phyloP scores from a whole-genome alignment of 108 stramenopile genomes.

The Asterionellopsis glacialis region DNA sequence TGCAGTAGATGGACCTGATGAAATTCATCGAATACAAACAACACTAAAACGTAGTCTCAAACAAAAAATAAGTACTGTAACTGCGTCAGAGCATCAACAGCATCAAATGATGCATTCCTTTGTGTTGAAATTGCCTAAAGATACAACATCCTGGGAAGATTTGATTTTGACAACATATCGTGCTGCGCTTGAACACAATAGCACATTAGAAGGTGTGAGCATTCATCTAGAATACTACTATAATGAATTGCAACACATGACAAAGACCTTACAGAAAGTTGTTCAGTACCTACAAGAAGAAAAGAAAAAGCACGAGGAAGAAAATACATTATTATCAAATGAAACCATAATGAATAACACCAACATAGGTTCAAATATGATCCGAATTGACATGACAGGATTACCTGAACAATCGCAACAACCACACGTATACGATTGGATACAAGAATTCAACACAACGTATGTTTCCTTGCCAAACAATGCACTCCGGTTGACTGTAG shows the following conservation, averaged over 20 bases:
- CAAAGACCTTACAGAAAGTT: not conserved
- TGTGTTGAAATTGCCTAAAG: no score
- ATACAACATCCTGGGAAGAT: not conserved
- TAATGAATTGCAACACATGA: not conserved
- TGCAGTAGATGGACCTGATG: slow-evolving; percentile 24
- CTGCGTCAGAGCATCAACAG: no score
- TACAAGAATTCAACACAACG: not conserved
- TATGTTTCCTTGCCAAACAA: slow-evolving; percentile 1
- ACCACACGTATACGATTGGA: slow-evolving; percentile 3
- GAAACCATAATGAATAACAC: not conserved
- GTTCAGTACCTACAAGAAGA: no score
- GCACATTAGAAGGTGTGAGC: slow-evolving; percentile 1
- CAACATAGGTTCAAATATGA: not conserved
- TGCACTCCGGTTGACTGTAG: slow-evolving; percentile 7
- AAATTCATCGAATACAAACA: slow-evolving; percentile 14
- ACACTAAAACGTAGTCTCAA: slow-evolving; percentile 6
- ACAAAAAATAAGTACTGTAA: not conserved
- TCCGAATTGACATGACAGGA: slow-evolving; percentile 1
- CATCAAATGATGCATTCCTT: no score
- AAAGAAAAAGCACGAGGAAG: not conserved
- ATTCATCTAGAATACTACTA: not conserved
- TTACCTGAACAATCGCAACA: slow-evolving; percentile 1
- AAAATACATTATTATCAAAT: no score
- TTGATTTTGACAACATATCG: not conserved
- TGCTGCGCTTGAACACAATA: not conserved